Evolutionary conservation across 2,329 filamentous ascomycete species (phyloP).

Genomic region (Helotiales sp.): DNA sequence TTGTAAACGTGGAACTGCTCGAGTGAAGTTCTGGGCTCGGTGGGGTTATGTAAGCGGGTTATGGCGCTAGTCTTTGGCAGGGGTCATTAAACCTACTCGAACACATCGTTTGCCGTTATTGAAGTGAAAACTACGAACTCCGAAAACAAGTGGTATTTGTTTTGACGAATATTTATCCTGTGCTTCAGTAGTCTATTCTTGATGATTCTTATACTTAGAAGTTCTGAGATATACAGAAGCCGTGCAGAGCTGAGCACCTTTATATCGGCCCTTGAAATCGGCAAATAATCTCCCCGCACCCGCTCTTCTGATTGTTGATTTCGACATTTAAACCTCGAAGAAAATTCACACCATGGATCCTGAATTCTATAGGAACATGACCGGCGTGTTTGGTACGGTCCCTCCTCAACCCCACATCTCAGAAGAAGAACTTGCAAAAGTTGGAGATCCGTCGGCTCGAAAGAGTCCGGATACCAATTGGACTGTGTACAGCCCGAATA

Average conservation of each 20-base stretch:
- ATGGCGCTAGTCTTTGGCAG: too few species aligned
- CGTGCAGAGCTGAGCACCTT: neutral
- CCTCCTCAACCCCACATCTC: neutral
- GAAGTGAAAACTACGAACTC: too few species aligned
- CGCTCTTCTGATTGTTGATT: neutral
- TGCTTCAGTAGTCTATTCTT: too few species aligned
- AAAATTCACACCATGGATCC: slow-evolving; percentile 5
- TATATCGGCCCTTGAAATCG: neutral
- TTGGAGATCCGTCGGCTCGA: neutral
- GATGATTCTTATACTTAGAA: too few species aligned
- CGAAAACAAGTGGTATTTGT: too few species aligned
- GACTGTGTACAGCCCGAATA: slow-evolving; percentile 22
- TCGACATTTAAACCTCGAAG: too few species aligned
- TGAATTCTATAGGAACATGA: slow-evolving; percentile 3
- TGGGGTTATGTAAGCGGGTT: neutral
- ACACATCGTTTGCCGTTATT: too few species aligned
- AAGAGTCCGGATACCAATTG: slow-evolving; percentile 14
- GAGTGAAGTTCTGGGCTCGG: neutral
- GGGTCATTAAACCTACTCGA: too few species aligned
- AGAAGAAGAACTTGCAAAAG: neutral
- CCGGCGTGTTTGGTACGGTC: neutral
- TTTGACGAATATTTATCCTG: too few species aligned
- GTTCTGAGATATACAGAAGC: neutral
- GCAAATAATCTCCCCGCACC: neutral
- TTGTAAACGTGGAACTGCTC: neutral